Conservation (phyloP, 108 stramenopile species). For the Pinguiococcus pyrenoidosus region DNA sequence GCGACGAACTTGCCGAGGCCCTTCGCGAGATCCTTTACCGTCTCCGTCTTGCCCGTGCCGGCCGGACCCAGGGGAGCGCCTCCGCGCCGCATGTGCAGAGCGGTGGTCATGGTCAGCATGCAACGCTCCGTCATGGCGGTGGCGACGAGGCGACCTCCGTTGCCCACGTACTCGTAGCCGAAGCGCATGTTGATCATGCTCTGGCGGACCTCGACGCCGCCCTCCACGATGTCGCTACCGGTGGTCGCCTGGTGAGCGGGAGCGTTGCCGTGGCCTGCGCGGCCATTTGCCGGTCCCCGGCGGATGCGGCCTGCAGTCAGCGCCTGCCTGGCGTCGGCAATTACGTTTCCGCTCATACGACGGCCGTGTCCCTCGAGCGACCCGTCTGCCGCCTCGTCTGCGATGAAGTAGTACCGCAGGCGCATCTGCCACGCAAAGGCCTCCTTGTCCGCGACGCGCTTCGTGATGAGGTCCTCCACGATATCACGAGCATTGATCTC, state of each 20-base stretch:
- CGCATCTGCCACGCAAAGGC: constrained; percentile 42
- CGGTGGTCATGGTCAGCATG: constrained; percentile 47
- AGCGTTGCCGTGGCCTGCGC: too few relatives aligned
- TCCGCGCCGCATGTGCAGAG: constrained; percentile 38
- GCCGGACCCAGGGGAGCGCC: constrained; percentile 43
- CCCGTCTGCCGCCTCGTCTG: too few relatives aligned
- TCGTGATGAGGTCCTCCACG: constrained; percentile 21
- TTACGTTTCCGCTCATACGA: too few relatives aligned
- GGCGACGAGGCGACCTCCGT: constrained; percentile 36
- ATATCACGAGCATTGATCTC: constrained; percentile 45
- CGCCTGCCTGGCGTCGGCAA: too few relatives aligned
- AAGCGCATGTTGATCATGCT: constrained; percentile 21
- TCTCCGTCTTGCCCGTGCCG: constrained; percentile 49
- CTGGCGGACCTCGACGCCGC: too few relatives aligned
- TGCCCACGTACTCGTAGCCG: constrained; percentile 43
- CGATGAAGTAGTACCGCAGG: constrained; percentile 33
- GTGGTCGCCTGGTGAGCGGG: too few relatives aligned
- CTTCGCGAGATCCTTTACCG: constrained; percentile 44
- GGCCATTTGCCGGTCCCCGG: too few relatives aligned
- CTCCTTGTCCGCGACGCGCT: constrained; percentile 7
- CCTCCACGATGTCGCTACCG: too few relatives aligned
- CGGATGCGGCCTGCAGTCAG: too few relatives aligned
- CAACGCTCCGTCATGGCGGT: constrained; percentile 52
- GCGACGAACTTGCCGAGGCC: too few relatives aligned
- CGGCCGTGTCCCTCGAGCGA: too few relatives aligned